phyloP scores from a whole-genome alignment of 306 rosid species.

The Vigna unguiculata region DNA sequence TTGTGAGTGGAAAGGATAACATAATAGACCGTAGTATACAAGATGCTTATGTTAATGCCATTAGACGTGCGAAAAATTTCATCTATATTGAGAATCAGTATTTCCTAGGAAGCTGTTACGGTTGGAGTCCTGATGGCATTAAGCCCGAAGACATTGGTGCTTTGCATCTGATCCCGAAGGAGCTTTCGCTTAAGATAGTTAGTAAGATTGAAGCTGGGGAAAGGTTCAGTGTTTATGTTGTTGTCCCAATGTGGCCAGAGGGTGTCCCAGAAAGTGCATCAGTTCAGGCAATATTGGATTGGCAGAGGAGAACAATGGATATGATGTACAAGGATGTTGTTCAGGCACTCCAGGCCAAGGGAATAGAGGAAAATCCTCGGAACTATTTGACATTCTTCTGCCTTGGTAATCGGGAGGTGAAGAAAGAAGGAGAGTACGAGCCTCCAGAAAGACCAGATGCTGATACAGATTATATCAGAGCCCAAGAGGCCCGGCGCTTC shows the following conservation, averaged over 20 bases:
- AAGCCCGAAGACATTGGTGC: conserved; percentile 72
- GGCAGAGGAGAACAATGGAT: conserved; percentile 81
- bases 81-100: conserved; percentile 76
- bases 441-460: conserved; percentile 63
- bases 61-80: conserved; percentile 70
- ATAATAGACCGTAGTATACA: conserved; percentile 72
- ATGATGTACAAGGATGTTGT: conserved; percentile 71
- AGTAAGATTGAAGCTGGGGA: conserved; percentile 80
- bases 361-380: conserved; percentile 62
- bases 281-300: conserved; percentile 76
- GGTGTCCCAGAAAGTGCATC: conserved; percentile 70
- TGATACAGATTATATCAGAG: conserved; percentile 59
- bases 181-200: conserved; percentile 68
- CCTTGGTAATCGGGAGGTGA: conserved; percentile 69
- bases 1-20: conserved; percentile 72
- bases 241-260: conserved; percentile 81
- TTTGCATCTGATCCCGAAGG: conserved; percentile 68
- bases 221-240: conserved; percentile 67
- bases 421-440: conserved; percentile 61
- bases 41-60: conserved; percentile 73
- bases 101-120: conserved; percentile 71
- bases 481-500: conserved; percentile 68
- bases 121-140: conserved; percentile 64
- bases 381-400: conserved; percentile 78
- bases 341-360: conserved; percentile 59